Base-by-base conservation (phyloP, 1,284 basidiomycete genomes). In the Pterulicium gracile region DNA sequence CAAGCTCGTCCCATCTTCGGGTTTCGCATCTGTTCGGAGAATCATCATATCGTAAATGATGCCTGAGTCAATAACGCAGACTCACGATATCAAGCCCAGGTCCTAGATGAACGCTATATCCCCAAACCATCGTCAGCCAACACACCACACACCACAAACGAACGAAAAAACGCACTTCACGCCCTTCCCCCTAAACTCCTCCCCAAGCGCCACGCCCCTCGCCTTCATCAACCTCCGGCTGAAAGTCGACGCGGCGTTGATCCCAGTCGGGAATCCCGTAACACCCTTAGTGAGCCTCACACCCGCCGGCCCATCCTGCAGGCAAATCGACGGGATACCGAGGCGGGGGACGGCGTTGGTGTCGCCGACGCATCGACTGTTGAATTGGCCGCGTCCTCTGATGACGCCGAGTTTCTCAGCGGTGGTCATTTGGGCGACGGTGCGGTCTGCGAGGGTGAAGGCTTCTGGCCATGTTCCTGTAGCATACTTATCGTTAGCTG, bases 131-230 rank as follows among this genome's bases (percentile, higher is more conserved):
- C n/a, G n/a, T n/a, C n/a, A n/a, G n/a, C n/a, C n/a, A n/a, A n/a
- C n/a, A n/a, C n/a, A n/a, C n/a, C n/a, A n/a, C n/a, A n/a, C 19
- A 15, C 18, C 19, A 7, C 10, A 27, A 18, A 5, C 19, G 42
- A 21, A 24, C 15, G 2, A 17, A 23, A 45, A 10, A 4, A 56
- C 68, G 53, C 44, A 70, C 69, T 91, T 73, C 39, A 79, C 73
- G 20, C 89, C 89, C 61, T 90, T 88, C 20, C 71, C 75, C 40
- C 75, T 68, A 60, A 79, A 81, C 62, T 92, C 88, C 44, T 78
- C 65, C 2, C 80, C 88, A 51, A 91, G 66, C 0, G 85, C 86
- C 2, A 70, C 61, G 3, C 82, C 88, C 47, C 88, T 72, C 17
- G 68, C 71, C 22, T 62, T 70, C 58, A 73, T 79, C 59, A 73